Conservation (phyloP, 2,329 filamentous ascomycete species). For the Ophiocordyceps robertsii region DNA sequence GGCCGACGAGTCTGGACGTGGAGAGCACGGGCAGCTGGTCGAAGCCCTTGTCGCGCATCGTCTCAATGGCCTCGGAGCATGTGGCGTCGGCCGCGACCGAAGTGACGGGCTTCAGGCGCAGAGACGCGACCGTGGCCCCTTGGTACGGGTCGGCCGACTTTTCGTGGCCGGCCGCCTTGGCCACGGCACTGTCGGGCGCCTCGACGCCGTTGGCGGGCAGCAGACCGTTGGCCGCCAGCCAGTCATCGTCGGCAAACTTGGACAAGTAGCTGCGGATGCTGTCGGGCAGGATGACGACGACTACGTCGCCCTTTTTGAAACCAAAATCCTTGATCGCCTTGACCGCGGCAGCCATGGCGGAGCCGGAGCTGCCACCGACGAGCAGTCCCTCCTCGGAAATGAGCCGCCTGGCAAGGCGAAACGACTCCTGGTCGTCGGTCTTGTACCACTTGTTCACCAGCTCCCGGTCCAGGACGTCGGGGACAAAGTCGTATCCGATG, state of each 20-base stretch:
- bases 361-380: conserved; percentile 86
- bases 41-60: conserved; percentile 96
- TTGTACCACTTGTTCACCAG: conserved; percentile 94
- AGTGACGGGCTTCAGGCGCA: conserved; percentile 87
- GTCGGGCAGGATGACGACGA: conserved; percentile 87
- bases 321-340: conserved; percentile 62
- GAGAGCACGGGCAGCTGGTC: conserved; percentile 90
- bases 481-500: conserved; percentile 97
- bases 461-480: conserved; percentile 74
- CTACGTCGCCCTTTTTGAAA: conserved; percentile 71
- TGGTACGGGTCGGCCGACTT: conserved; percentile 53
- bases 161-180: conserved; percentile 20
- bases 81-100: conserved; percentile 59
- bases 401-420: conserved; percentile 74
- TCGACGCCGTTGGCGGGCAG: conserved; percentile 46
- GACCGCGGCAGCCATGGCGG: conserved; percentile 72
- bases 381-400: conserved; percentile 92
- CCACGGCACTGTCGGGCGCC: conserved; percentile 27
- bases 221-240: conserved; percentile 93
- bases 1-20: conserved; percentile 64
- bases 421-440: conserved; percentile 85
- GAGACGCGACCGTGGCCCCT: conserved; percentile 64
- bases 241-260: conserved; percentile 98
- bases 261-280: conserved; percentile 95
- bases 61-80: conserved; percentile 85